Evolutionary conservation across 1,139 yeast genomes (phyloP), one percentile per base, ranked within the genome.

Genomic region (Debaryomyces coudertii): DNA sequence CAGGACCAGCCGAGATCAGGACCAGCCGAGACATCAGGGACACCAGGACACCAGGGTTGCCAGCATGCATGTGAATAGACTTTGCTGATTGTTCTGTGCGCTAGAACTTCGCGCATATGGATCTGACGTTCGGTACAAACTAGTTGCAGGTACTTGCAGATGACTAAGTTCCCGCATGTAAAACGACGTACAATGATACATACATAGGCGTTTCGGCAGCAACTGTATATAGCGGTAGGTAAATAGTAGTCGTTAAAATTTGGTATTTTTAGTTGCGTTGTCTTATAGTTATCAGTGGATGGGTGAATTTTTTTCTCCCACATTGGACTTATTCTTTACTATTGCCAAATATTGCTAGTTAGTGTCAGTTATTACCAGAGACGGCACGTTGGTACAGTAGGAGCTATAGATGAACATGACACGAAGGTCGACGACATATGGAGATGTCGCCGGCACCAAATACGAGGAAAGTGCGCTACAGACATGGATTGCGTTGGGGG

Each of bases 401-500:
- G 22, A 22, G 5, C 8, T 11, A 11, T 24, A 12, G 22, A 25
- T 18, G 16, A 35, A 28, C 23, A 40, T 28, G 36, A 33, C 15
- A 22, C 42, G 34, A 27, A 15, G 14, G 28, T 40, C 24, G 36
- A 14, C 24, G 36, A 20, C 12, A 33, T 33, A 15, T 33, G 24
- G n/a, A 5, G 36, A 18, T 33, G 36, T 20, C 23, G 12, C 18
- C 11, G 23, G 6, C 9, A 11, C 18, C 5, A 34, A 16, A 12
- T 61, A 62, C 49, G 57, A 57, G 25, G 46, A 50, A 15, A 54
- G 61, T 4, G 74, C 72, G 12, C 58, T 67, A 36, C 70, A 69
- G 42, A 75, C 82, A 1, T 80, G 85, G 85, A 57, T 69, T 7
- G 67, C 74, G 7, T 71, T 80, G 43, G 85, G 82, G 2, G 64